phyloP scores from a whole-genome alignment of 1,139 yeast genomes.

The Kurtzmaniella quercitrusa region DNA sequence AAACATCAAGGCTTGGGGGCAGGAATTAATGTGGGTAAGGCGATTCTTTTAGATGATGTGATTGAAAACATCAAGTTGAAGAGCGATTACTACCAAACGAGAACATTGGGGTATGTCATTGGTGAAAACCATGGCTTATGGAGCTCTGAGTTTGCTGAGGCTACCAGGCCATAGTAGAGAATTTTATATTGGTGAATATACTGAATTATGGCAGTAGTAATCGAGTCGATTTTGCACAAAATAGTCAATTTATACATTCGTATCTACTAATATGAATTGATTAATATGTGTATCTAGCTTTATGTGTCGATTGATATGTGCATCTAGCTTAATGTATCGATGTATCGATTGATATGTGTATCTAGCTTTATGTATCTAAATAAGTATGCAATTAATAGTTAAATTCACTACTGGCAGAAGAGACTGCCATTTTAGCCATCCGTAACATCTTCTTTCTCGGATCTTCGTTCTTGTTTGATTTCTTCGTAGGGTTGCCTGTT shows the following conservation, averaged over 20 bases:
- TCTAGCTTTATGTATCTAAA: background rate
- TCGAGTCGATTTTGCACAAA: too few species aligned
- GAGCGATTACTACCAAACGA: slow-evolving; percentile 43
- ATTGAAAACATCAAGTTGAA: slow-evolving; percentile 59
- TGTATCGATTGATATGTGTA: background rate
- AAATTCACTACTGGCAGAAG: slow-evolving; percentile 65
- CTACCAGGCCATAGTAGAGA: background rate
- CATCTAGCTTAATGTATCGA: too few species aligned
- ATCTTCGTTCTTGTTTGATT: slow-evolving; percentile 46
- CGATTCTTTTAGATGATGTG: slow-evolving; percentile 75
- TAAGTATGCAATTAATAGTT: slow-evolving; percentile 39
- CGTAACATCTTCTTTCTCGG: slow-evolving; percentile 70
- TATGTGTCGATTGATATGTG: too few species aligned
- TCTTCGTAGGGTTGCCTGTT: background rate
- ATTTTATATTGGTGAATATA: background rate
- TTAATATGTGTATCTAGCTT: too few species aligned
- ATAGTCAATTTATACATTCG: too few species aligned
- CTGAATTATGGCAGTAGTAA: too few species aligned
- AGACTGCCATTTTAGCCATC: slow-evolving; percentile 69
- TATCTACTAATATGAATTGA: too few species aligned
- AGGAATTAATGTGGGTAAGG: slow-evolving; percentile 74
- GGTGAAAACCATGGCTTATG: slow-evolving; percentile 82
- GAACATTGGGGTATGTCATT: slow-evolving; percentile 50
- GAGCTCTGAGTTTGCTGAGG: slow-evolving; percentile 28
- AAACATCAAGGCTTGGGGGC: slow-evolving; percentile 69